These are phyloP conservation scores for Pichia sp. DNA, from an alignment of 1,139 yeast genomes.

Conservation along the genomic window DNA sequence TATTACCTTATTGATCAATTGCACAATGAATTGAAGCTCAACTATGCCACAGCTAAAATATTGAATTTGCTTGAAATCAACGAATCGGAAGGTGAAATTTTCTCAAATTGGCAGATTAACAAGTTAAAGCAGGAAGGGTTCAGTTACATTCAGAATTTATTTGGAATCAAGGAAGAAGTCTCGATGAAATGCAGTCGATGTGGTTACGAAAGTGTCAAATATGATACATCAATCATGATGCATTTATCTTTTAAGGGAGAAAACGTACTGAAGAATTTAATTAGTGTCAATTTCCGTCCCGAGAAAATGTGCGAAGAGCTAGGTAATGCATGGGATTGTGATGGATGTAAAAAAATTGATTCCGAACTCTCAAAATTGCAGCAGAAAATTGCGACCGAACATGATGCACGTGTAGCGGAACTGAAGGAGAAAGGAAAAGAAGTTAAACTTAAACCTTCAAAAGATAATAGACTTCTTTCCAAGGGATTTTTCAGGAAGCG, in stretches of 20 bases:
- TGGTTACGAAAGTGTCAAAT: constrained; percentile 41
- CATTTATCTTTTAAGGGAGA: constrained; percentile 20
- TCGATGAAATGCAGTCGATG: constrained; percentile 56
- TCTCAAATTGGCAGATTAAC: constrained; percentile 50
- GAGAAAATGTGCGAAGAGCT: constrained; percentile 53
- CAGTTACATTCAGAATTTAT: constrained; percentile 57
- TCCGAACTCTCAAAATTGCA: constrained; percentile 30
- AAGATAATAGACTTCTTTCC: constrained; percentile 8
- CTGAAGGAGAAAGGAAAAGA: constrained; percentile 3
- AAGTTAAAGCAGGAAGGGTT: constrained; percentile 48
- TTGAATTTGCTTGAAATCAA: neutral
- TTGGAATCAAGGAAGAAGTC: constrained; percentile 79
- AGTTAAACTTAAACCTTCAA: constrained; percentile 6
- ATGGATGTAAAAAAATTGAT: constrained; percentile 50
- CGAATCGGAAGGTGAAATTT: constrained; percentile 30
- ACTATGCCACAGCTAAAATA: constrained; percentile 6
- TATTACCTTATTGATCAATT: constrained; percentile 76
- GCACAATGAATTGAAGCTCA: constrained; percentile 69
- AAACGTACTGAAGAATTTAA: constrained; percentile 17
- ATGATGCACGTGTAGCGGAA: constrained; percentile 3
- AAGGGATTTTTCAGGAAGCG: constrained; percentile 1
- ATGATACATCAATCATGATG: constrained; percentile 24
- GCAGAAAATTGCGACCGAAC: constrained; percentile 7
- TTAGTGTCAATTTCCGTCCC: constrained; percentile 15
- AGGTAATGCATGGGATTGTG: constrained; percentile 81